Percentiles rank a stretch among this genome's conserved stretches.
phyloP scores from a whole-genome alignment of 768 basidiomycete species.

The Tephrocybe sp. region DNA sequence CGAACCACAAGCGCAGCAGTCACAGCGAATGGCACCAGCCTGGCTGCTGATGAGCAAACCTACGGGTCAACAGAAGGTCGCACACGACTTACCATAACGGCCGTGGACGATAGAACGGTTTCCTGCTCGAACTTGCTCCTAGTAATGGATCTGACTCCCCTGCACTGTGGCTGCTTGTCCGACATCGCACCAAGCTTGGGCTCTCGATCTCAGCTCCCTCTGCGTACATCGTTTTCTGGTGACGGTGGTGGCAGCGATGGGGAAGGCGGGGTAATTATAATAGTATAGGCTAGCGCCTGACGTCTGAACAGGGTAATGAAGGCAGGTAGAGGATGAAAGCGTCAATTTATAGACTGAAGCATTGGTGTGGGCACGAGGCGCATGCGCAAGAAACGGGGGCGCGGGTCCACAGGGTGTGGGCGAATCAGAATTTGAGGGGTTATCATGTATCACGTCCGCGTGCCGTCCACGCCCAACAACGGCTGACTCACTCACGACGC shows the following conservation, averaged over 20 bases:
- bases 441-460: not conserved
- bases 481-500: not conserved
- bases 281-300: not conserved
- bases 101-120: conserved; percentile 52
- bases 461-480: not conserved
- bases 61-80: not conserved
- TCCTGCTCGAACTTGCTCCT: conserved; percentile 25
- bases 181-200: conserved; percentile 8
- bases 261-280: not conserved
- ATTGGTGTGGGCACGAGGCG: not conserved
- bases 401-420: no score
- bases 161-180: conserved; percentile 5
- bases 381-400: not conserved
- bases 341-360: conserved; percentile 5
- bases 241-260: not conserved
- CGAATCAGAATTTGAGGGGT: not conserved
- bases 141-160: conserved; percentile 22
- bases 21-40: conserved; percentile 80
- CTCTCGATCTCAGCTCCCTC: conserved; percentile 19
- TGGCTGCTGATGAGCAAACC: conserved; percentile 24
- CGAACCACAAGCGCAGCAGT: conserved; percentile 64
- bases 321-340: not conserved
- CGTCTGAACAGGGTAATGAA: not conserved
- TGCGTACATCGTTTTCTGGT: conserved; percentile 14
- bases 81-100: conserved; percentile 44